A percentile compares a stretch with the other conserved stretches of the same genome.
These are phyloP conservation scores for Pestalotiopsis sp. DNA, from an alignment of 2,329 filamentous ascomycete genomes.

Conservation along the genomic window DNA sequence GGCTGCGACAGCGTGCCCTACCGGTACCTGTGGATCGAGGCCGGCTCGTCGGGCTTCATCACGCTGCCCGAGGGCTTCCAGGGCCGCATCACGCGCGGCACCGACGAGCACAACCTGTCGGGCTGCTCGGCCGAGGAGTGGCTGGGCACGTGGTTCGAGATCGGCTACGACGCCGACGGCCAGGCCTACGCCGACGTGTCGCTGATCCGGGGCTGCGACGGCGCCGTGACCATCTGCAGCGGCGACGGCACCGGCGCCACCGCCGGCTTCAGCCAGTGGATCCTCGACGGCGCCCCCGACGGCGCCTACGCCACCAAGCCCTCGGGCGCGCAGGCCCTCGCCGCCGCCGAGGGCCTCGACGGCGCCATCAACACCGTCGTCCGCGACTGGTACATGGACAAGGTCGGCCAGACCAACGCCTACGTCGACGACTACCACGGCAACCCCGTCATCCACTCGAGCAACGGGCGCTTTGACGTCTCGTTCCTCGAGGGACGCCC, in stretches of 20 bases:
- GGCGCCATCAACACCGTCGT: slow-evolving; percentile 21
- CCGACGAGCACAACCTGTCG: slow-evolving; percentile 26
- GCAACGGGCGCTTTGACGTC: slow-evolving; percentile 10
- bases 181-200: slow-evolving; percentile 30
- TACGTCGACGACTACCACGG: slow-evolving; percentile 30
- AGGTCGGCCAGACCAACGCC: slow-evolving; percentile 25
- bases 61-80: slow-evolving; percentile 28
- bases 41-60: slow-evolving; percentile 25
- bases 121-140: slow-evolving; percentile 22
- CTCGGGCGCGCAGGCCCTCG: slow-evolving; percentile 25
- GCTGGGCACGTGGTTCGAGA: slow-evolving; percentile 30
- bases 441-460: slow-evolving; percentile 26
- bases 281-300: slow-evolving; percentile 26
- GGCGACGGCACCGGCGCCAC: slow-evolving; percentile 24
- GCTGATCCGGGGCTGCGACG: slow-evolving; percentile 32
- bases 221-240: slow-evolving; percentile 23
- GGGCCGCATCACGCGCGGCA: slow-evolving; percentile 29
- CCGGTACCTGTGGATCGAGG: slow-evolving; percentile 30
- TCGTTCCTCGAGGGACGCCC: background rate
- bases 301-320: slow-evolving; percentile 22
- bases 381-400: slow-evolving; percentile 24
- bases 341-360: slow-evolving; percentile 22
- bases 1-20: slow-evolving; percentile 28
- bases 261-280: slow-evolving; percentile 27
- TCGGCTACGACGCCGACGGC: slow-evolving; percentile 22